These are phyloP conservation scores for Boletus huronensis DNA, from an alignment of 768 basidiomycete species.

Conservation along the genomic window DNA sequence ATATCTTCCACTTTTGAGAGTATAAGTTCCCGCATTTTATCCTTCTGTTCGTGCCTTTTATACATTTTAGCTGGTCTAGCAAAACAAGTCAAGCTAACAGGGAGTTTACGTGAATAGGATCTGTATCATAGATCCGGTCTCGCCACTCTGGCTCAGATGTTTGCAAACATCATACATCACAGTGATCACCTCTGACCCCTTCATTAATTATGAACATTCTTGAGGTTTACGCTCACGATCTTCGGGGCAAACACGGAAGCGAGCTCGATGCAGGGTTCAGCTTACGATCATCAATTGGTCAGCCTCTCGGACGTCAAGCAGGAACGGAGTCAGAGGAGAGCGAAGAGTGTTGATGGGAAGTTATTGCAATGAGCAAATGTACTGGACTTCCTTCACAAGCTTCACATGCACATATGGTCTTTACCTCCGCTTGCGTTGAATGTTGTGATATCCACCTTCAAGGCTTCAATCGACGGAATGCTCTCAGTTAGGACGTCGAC, in stretches of 20 bases:
- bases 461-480: too few species aligned
- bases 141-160: not conserved
- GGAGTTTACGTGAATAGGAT: not conserved
- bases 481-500: too few species aligned
- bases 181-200: not conserved
- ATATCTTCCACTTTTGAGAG: not conserved
- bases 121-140: not conserved
- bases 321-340: not conserved
- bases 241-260: not conserved
- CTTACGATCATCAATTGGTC: not conserved
- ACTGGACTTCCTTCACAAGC: not conserved
- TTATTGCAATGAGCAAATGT: not conserved
- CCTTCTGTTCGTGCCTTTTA: too few species aligned
- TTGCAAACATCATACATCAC: not conserved
- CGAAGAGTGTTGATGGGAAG: not conserved
- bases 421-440: not conserved
- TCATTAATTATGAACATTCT: not conserved
- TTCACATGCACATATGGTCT: too few species aligned
- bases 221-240: not conserved
- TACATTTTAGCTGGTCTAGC: not conserved
- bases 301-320: not conserved
- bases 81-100: not conserved
- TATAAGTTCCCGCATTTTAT: too few species aligned
- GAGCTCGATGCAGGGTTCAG: not conserved
- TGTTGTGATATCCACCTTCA: too few species aligned